Evolutionary conservation across 164 flowering plant species (phyloP).

Genomic region (Piper longum): DNA sequence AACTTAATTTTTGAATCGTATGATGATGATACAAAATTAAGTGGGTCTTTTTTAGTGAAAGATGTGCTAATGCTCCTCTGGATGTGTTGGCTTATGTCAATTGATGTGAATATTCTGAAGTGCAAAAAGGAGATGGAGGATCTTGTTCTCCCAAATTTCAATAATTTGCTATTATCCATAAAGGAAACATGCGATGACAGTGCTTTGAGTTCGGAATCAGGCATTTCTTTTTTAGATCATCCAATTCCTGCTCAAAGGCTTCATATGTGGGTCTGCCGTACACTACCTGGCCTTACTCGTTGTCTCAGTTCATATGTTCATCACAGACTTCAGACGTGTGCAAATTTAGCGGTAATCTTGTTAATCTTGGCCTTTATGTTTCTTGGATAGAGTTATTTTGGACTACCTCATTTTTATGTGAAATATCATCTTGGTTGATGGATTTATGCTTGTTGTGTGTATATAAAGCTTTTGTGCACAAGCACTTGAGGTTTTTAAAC

Average conservation of each 20-base stretch:
- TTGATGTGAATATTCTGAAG: too few relatives aligned
- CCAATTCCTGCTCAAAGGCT: conserved; percentile 48
- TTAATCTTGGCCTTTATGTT: neutral
- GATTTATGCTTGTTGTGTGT: too few relatives aligned
- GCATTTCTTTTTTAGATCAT: conserved; percentile 23
- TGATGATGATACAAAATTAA: conserved; percentile 14
- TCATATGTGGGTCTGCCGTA: conserved; percentile 54
- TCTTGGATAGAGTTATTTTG: neutral
- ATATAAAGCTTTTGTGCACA: too few relatives aligned
- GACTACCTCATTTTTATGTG: neutral
- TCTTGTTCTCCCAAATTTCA: too few relatives aligned
- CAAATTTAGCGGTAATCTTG: conserved; percentile 35
- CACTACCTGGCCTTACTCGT: conserved; percentile 50
- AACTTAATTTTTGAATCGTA: conserved; percentile 15
- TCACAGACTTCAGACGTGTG: conserved; percentile 28
- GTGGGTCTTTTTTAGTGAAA: conserved; percentile 26
- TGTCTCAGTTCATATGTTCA: conserved; percentile 49
- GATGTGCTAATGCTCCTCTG: conserved; percentile 55
- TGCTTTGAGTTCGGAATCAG: conserved; percentile 32
- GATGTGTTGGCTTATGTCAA: conserved; percentile 25
- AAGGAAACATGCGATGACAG: conserved; percentile 38
- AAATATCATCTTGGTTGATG: neutral
- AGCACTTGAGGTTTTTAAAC: too few relatives aligned
- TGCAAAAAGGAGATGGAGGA: too few relatives aligned
- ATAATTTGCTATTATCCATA: conserved; percentile 51